A percentile compares a stretch with the other conserved stretches of the same genome.
Conservation (phyloP, 2,329 filamentous ascomycete species). For the Magnaporthales sp. region DNA sequence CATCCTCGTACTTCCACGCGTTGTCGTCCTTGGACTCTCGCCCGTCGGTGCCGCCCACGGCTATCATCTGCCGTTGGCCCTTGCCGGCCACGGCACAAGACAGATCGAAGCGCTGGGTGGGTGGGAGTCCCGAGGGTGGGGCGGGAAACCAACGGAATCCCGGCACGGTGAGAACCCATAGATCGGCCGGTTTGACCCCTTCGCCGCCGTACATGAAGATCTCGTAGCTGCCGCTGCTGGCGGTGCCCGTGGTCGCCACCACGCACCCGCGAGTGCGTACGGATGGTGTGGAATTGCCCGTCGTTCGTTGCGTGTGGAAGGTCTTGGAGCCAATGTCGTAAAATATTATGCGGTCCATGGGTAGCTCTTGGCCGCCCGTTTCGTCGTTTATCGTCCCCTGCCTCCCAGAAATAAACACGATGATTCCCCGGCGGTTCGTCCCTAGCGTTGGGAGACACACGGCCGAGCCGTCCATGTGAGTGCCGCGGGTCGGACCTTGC, state of each 20-base stretch:
- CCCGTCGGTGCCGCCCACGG: neutral
- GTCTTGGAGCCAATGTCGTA: neutral
- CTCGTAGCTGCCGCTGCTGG: neutral
- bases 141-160: neutral
- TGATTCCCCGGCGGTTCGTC: neutral
- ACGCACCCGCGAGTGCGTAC: neutral
- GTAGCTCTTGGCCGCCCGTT: neutral
- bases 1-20: neutral
- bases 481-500: neutral
- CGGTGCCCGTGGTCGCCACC: neutral
- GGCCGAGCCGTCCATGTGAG: neutral
- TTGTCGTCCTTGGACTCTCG: neutral
- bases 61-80: neutral
- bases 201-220: neutral
- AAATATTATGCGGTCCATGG: neutral
- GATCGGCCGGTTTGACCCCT: neutral
- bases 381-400: neutral
- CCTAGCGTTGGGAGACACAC: neutral
- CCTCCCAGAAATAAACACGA: neutral
- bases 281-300: neutral
- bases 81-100: neutral
- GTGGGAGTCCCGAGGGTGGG: neutral
- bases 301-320: neutral
- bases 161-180: neutral
- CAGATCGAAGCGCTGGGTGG: neutral